Evolutionary conservation across 2,329 filamentous ascomycete genomes (phyloP).

Genomic region (Aspergillus ibericus): DNA sequence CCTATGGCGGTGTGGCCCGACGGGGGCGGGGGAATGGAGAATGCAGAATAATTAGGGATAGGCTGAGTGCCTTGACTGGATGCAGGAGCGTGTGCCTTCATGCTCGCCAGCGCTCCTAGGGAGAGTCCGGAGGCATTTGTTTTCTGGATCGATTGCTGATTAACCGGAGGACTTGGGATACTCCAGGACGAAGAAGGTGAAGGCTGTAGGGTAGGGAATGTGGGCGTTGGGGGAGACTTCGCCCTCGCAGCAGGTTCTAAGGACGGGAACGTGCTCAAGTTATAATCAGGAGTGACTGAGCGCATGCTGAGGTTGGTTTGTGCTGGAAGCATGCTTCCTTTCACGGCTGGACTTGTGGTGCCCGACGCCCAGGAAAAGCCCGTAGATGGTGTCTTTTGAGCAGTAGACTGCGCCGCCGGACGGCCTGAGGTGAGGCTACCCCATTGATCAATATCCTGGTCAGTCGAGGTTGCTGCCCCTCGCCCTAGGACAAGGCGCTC

Average conservation of each 20-base stretch:
- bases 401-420: conserved; percentile 27
- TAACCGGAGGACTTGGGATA: conserved; percentile 13
- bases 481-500: conserved; percentile 84
- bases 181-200: conserved; percentile 27
- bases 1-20: conserved; percentile 22
- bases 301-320: conserved; percentile 36
- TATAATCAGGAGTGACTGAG: conserved; percentile 55
- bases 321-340: conserved; percentile 18
- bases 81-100: conserved; percentile 22
- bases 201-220: conserved; percentile 32
- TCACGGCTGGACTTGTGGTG: conserved; percentile 19
- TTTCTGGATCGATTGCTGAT: conserved; percentile 16
- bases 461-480: conserved; percentile 37
- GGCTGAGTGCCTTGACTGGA: conserved; percentile 20
- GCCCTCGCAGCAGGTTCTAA: conserved; percentile 43
- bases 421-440: conserved; percentile 32
- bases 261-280: conserved; percentile 49
- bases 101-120: conserved; percentile 27
- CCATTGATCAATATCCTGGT: conserved; percentile 35
- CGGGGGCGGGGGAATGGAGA: conserved; percentile 45
- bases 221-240: conserved; percentile 27
- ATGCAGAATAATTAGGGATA: conserved; percentile 35
- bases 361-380: conserved; percentile 48
- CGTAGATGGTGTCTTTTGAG: conserved; percentile 18
- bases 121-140: conserved; percentile 18